Base-by-base conservation (phyloP, 164 flowering plant species). In the Stephania japonica region DNA sequence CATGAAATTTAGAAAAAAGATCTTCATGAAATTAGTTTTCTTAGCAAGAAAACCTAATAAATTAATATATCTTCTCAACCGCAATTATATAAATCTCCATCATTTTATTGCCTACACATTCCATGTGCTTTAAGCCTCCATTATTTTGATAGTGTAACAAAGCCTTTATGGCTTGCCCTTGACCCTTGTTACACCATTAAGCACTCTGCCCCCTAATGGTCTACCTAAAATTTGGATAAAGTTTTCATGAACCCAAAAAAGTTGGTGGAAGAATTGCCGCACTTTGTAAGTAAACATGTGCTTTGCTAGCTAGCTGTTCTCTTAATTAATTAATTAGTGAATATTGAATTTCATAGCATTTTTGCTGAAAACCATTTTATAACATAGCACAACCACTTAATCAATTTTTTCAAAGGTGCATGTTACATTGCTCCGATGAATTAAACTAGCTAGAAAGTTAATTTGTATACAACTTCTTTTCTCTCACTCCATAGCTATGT, bases 171-270 rank as follows among this genome's bases (percentile, higher is more conserved):
- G 25, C 26, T 24, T 23, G 66, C 12, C 14, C 26, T 56, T 56
- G 32, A 27, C 66, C 66, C 66, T 63, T 7, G 32, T 27, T 7
- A 63, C 7, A 26, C 25, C 32, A 63, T 63, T 63, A 63, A 63
- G 12, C 16, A 47, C 23, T 21, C 25, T 63, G 26, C 21, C 8
- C 23, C 42, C 25, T 42, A 68, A 38, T 68, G 49, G 70, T 16
- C 70, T 41, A 41, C 70, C 70, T 41, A 41, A 68, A 68, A 68
- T 14, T 43, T 68, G 9, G 70, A 19, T 68, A n/a, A 14, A 19
- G 9, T 41, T 18, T 42, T 68, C 13, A 7, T 42, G 21, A 12
- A 5, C 42, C 6, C 5, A 7, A 32, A 68, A 68, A 68, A 50
- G 19, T 68, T 24, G 8, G 25, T 68, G 66, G 32, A 63, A 63